Percentiles rank a stretch among this genome's conserved stretches.
Conservation (phyloP, 345 rosid genomes). For the Cardamine resedifolia region DNA sequence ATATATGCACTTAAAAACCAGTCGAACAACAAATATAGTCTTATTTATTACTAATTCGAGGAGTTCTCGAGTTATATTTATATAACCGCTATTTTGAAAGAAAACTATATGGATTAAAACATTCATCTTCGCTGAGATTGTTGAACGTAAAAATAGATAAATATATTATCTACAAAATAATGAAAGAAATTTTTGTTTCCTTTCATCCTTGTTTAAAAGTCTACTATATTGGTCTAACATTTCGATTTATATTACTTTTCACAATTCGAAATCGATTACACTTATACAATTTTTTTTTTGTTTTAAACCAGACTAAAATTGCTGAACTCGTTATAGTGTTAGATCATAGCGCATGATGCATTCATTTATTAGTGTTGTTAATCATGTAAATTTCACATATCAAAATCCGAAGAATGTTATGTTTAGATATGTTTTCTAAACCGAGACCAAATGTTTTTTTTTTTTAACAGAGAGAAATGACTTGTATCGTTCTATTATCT, state of each 20-base stretch:
- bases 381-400: not conserved
- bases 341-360: not conserved
- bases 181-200: not conserved
- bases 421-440: not conserved
- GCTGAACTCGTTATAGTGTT: not conserved
- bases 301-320: not conserved
- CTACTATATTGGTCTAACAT: not conserved
- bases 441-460: not conserved
- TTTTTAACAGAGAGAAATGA: not conserved
- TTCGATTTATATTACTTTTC: not conserved
- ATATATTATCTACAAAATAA: not conserved
- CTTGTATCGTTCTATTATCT: not conserved
- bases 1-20: conserved; percentile 26
- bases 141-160: not conserved
- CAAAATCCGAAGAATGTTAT: not conserved
- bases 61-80: not conserved
- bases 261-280: not conserved
- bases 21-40: conserved; percentile 5
- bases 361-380: not conserved
- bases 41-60: not conserved
- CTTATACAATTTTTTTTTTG: not conserved
- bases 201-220: not conserved
- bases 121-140: not conserved
- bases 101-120: not conserved
- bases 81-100: not conserved